Percentiles rank a stretch among this genome's conserved stretches.
Evolutionary conservation across 2,329 filamentous ascomycete genomes (phyloP).

Genomic region (Paraphoma sp.): DNA sequence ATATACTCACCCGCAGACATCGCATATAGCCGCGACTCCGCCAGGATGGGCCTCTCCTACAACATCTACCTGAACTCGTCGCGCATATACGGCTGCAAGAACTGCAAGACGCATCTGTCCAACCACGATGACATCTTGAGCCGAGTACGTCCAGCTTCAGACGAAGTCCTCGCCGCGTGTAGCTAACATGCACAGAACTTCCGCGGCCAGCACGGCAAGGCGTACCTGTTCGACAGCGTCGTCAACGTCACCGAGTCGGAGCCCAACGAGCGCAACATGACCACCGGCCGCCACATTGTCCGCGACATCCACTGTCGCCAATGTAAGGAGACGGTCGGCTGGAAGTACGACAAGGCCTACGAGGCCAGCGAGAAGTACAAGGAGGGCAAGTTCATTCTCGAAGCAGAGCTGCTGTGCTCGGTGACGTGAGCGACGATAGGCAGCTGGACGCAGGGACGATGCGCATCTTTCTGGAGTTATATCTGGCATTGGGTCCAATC

Average conservation of each 20-base stretch:
- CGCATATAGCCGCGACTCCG: neutral
- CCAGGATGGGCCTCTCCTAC: constrained; percentile 82
- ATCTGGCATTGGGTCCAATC: constrained; percentile 4
- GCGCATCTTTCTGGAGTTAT: neutral
- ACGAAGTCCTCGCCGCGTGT: neutral
- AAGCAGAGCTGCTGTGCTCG: constrained; percentile 85
- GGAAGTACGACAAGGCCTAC: constrained; percentile 99
- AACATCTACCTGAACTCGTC: constrained; percentile 87
- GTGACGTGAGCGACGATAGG: constrained; percentile 58
- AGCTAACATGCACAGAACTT: constrained; percentile 73
- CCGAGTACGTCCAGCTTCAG: constrained; percentile 64
- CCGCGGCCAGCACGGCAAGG: constrained; percentile 96
- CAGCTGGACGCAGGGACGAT: neutral
- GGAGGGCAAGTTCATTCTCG: constrained; percentile 96
- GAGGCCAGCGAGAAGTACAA: constrained; percentile 96
- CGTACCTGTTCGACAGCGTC: constrained; percentile 92
- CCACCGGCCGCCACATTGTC: constrained; percentile 91
- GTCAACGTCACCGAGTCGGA: constrained; percentile 88
- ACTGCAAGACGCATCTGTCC: constrained; percentile 93
- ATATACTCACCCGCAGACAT: neutral
- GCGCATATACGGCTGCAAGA: constrained; percentile 89
- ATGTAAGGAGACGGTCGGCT: constrained; percentile 91
- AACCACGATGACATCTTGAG: constrained; percentile 97
- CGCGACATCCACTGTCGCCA: constrained; percentile 91
- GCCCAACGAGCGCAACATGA: constrained; percentile 96